Conservation (phyloP, 192 early-diverging fungal genomes). For the Diversispora epigaea region DNA sequence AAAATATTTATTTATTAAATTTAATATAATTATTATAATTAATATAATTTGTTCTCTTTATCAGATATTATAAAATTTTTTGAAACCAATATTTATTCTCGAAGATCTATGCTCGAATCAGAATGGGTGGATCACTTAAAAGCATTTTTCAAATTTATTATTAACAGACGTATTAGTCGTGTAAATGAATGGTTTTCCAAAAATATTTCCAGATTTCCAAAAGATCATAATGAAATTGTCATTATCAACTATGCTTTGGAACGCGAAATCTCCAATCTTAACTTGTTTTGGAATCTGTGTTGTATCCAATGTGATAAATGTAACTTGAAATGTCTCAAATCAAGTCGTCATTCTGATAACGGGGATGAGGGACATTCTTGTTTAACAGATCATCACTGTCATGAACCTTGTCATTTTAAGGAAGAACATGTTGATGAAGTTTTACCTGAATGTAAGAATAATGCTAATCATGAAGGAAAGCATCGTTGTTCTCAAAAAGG, state of each 20-base stretch:
- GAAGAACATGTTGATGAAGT: no score
- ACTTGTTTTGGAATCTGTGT: not conserved
- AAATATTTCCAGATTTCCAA: not conserved
- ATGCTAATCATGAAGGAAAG: no score
- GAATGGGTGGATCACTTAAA: not conserved
- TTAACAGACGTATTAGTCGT: constrained; percentile 12
- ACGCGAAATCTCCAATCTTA: constrained; percentile 1
- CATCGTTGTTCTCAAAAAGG: no score
- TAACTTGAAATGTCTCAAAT: constrained; percentile 2
- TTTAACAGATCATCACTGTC: no score
- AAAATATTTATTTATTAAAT: no score
- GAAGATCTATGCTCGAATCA: not conserved
- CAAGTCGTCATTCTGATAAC: not conserved
- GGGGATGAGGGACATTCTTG: no score
- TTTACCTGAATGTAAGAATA: no score
- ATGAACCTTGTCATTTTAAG: no score
- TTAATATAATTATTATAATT: no score
- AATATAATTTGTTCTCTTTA: no score
- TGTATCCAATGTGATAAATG: not conserved
- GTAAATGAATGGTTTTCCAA: not conserved
- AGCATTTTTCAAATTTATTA: constrained; percentile 7
- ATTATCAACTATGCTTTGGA: not conserved
- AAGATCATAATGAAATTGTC: constrained; percentile 12
- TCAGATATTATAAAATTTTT: not conserved
- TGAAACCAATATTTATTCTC: not conserved